A percentile compares a stretch with the other conserved stretches of the same genome.
These are phyloP conservation scores for Polysphondylium violaceum DNA, from an alignment of 78 protist genomes.

Conservation along the genomic window DNA sequence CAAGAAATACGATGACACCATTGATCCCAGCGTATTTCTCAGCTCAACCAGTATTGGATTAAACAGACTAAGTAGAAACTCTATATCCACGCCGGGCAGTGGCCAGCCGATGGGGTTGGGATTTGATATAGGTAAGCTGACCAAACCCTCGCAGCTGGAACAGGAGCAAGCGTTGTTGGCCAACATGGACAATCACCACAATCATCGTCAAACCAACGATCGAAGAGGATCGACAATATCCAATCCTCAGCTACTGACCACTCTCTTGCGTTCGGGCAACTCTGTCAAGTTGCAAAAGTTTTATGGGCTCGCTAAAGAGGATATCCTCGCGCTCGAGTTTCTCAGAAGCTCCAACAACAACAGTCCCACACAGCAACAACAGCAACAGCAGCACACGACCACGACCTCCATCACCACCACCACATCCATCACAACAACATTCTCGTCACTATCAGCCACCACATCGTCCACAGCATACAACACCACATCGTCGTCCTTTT, in stretches of 20 bases:
- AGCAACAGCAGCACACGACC: neutral
- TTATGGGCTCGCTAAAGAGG: conserved; percentile 31
- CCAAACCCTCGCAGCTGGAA: too few relatives aligned
- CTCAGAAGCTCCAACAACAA: neutral
- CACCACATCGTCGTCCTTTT: neutral
- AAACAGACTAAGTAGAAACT: conserved; percentile 19
- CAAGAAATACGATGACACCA: conserved; percentile 59
- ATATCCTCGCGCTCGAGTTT: neutral
- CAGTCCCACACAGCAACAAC: neutral
- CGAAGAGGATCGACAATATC: conserved; percentile 26
- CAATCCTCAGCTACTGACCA: conserved; percentile 42
- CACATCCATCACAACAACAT: too few relatives aligned
- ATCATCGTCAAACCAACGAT: conserved; percentile 2
- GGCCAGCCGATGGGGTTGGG: too few relatives aligned
- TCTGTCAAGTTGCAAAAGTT: conserved; percentile 24
- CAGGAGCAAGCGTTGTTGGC: conserved; percentile 5
- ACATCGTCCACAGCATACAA: too few relatives aligned
- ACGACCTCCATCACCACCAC: too few relatives aligned
- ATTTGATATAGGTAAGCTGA: too few relatives aligned
- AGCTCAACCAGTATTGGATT: conserved; percentile 66
- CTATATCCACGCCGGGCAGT: neutral
- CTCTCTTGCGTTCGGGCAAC: conserved; percentile 7
- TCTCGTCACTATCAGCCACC: too few relatives aligned
- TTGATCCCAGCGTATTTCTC: conserved; percentile 53
- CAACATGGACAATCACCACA: conserved; percentile 25